Base-by-base conservation (phyloP, 1,284 basidiomycete genomes). In the Cerioporus squamosus region DNA sequence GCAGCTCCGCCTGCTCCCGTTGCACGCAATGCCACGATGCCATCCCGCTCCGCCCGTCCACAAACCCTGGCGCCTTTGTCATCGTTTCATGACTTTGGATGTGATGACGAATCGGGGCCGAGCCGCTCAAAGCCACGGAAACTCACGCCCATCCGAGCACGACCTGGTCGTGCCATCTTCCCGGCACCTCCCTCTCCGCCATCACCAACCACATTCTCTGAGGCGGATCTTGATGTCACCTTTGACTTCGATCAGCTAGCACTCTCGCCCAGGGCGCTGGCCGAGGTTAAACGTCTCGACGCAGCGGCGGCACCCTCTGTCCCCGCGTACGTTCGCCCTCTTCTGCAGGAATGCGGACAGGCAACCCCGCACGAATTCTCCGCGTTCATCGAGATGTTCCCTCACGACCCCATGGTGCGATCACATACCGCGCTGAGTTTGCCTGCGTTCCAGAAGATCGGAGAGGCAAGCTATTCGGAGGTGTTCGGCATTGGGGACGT, bases 401-500 rank as follows among this genome's bases (percentile, higher is more conserved):
- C 89, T 10, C 83, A 81, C 58, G 90, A 93, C 66, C 81, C 83
- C 15, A 77, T 88, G 58, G 79, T 88, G 22, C 79, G 70, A 47
- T 6, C 38, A n/a, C 22, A 17, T n/a, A 9, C n/a, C 18, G 26
- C 26, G 3, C 46, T 12, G 18, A 47, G 47, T 6, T 38, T 39
- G 3, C 55, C 60, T 2, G 51, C 43, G 5, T 92, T 93, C 72
- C 79, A 77, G 62, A 99, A 99, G 76, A 88, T 98, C 53, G 97
- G 96, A 45, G 97, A 99, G 76, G 97, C 97, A 12, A 95, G 93
- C 48, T 99, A 93, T 74, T 97, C 95, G 0, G 97, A 99, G 71
- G 97, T 99, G n/a, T 99, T 94, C 75, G 89, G 89, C 4, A 87
- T 95, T 49, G 87, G 88, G 1, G 84, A 89, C 64, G 85, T 94